Evolutionary conservation across 1,284 basidiomycete species (phyloP).

Genomic region (Stygiomarasmius scandens): DNA sequence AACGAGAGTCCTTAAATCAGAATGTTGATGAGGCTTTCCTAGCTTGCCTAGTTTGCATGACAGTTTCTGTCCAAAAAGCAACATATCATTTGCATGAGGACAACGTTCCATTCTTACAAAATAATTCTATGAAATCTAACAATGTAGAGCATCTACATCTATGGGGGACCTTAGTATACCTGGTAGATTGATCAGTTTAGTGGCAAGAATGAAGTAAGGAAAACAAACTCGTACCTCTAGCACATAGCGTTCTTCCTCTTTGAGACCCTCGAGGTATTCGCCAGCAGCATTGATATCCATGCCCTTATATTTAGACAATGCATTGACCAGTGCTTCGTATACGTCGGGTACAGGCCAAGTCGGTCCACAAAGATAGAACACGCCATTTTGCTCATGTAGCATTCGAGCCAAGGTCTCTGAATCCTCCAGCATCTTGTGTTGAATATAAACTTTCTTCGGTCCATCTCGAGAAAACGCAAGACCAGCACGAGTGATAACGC

Average conservation of each 20-base stretch:
- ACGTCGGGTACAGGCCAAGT: slow-evolving; percentile 99
- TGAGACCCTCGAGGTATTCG: slow-evolving; percentile 85
- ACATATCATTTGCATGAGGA: no score
- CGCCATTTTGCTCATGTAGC: slow-evolving; percentile 73
- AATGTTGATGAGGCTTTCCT: no score
- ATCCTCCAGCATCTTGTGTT: slow-evolving; percentile 97
- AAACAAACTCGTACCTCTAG: slow-evolving; percentile 69
- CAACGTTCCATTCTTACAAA: no score
- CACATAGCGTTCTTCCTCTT: slow-evolving; percentile 97
- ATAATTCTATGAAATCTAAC: no score
- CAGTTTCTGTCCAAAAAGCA: no score
- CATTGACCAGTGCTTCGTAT: slow-evolving; percentile 86
- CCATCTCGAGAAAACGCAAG: slow-evolving; percentile 97
- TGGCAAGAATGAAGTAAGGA: background rate
- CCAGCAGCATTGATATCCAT: slow-evolving; percentile 73
- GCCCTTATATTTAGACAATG: slow-evolving; percentile 75
- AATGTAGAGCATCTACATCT: no score
- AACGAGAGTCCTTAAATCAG: no score
- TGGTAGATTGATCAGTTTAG: background rate
- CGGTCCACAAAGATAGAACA: slow-evolving; percentile 97
- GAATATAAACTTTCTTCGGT: slow-evolving; percentile 94
- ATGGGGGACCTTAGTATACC: background rate
- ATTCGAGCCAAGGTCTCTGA: slow-evolving; percentile 75
- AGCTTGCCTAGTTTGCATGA: no score
- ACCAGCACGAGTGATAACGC: slow-evolving; percentile 86